phyloP scores from a whole-genome alignment of 1,139 yeast genomes.

The Magnusiomyces sp. region DNA sequence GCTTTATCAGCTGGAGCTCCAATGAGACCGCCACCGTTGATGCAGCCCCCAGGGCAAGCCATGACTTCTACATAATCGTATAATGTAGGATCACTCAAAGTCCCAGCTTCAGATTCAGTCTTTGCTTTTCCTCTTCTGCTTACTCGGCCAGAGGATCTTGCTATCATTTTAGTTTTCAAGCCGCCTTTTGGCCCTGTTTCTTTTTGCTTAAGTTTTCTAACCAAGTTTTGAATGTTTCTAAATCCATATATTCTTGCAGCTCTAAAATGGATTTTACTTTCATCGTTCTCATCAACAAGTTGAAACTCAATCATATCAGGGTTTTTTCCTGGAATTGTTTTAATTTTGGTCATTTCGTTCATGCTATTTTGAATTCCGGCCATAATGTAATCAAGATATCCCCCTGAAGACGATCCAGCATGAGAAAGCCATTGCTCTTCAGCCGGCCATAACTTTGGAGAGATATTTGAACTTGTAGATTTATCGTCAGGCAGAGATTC shows the following conservation, averaged over 20 bases:
- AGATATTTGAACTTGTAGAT: constrained; percentile 9
- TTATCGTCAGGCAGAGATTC: constrained; percentile 11
- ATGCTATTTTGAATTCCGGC: constrained; percentile 22
- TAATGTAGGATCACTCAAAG: constrained; percentile 44
- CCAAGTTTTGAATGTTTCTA: constrained; percentile 87
- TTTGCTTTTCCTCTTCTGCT: constrained; percentile 17
- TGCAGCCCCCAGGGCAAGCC: constrained; percentile 98
- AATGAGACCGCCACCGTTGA: constrained; percentile 94
- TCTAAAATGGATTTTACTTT: constrained; percentile 42
- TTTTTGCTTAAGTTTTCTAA: constrained; percentile 61
- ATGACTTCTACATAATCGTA: constrained; percentile 87
- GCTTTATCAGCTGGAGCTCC: constrained; percentile 37
- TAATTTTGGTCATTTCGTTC: constrained; percentile 21
- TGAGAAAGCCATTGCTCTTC: constrained; percentile 62
- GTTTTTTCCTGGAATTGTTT: constrained; percentile 52
- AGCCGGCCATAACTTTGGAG: constrained; percentile 58
- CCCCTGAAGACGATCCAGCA: constrained; percentile 75
- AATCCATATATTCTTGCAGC: constrained; percentile 85
- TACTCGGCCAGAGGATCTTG: constrained; percentile 7
- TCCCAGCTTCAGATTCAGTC: constrained; percentile 10
- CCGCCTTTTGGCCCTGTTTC: constrained; percentile 24
- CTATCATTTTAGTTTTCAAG: constrained; percentile 13
- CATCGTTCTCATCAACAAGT: constrained; percentile 35
- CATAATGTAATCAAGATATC: constrained; percentile 43
- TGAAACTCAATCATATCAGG: constrained; percentile 66